These are phyloP conservation scores for Aureobasidium uvarum DNA, from an alignment of 2,329 filamentous ascomycete species.

Conservation along the genomic window DNA sequence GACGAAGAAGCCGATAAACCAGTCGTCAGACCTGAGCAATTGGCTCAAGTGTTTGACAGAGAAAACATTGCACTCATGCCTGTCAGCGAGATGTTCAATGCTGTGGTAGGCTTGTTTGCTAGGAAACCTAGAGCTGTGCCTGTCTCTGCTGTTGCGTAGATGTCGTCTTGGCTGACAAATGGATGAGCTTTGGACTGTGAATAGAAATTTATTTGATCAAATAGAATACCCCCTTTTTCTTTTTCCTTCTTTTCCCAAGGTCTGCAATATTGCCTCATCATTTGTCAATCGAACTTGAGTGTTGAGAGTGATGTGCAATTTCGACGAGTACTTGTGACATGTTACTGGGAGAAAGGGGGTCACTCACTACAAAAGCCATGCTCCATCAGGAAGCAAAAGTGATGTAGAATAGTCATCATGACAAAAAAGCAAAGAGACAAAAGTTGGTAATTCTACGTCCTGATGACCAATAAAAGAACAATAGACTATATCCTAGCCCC, in stretches of 20 bases:
- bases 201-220: not conserved
- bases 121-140: constrained; percentile 48
- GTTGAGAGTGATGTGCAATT: too few species aligned
- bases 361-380: too few species aligned
- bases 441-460: too few species aligned
- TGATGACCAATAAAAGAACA: too few species aligned
- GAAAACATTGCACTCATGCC: constrained; percentile 68
- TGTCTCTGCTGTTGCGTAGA: constrained; percentile 14
- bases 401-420: not conserved
- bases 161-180: not conserved
- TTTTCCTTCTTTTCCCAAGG: not conserved
- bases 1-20: constrained; percentile 54
- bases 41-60: constrained; percentile 68
- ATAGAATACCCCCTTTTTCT: not conserved
- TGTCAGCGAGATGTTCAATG: constrained; percentile 72
- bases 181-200: too few species aligned
- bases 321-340: too few species aligned
- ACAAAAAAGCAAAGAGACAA: too few species aligned
- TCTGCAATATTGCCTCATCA: too few species aligned
- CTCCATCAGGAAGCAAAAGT: too few species aligned
- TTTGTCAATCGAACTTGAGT: too few species aligned
- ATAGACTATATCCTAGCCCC: not conserved
- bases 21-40: constrained; percentile 65
- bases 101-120: constrained; percentile 64
- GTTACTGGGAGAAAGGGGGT: too few species aligned